Conservation (phyloP, 1,284 basidiomycete genomes). For the Coniferiporia weirii region DNA sequence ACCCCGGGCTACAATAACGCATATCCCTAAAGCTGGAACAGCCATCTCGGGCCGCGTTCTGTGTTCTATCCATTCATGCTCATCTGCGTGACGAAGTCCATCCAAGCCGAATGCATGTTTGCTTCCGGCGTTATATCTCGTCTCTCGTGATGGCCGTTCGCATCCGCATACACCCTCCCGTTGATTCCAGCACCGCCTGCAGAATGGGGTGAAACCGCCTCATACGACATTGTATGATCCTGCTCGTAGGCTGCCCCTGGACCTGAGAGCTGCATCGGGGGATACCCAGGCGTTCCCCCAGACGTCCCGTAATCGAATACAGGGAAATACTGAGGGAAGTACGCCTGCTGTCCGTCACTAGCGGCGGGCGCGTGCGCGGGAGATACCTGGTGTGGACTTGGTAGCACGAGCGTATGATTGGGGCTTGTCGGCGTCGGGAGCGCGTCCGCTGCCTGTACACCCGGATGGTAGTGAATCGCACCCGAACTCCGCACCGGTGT, state of each 20-base stretch:
- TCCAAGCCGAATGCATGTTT: constrained; percentile 33
- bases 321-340: constrained; percentile 66
- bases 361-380: constrained; percentile 17
- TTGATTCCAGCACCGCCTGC: not conserved
- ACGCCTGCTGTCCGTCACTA: constrained; percentile 11
- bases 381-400: constrained; percentile 21
- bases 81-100: constrained; percentile 36
- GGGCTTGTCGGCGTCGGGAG: constrained; percentile 21
- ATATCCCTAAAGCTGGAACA: not conserved
- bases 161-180: constrained; percentile 1
- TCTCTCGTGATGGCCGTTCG: not conserved
- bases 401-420: constrained; percentile 18
- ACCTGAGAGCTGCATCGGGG: constrained; percentile 7
- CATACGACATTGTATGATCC: constrained; percentile 9
- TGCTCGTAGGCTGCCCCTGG: constrained; percentile 2
- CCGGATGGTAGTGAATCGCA: constrained; percentile 13
- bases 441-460: constrained; percentile 25
- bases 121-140: constrained; percentile 21
- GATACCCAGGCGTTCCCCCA: constrained; percentile 21
- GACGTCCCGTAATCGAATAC: constrained; percentile 64
- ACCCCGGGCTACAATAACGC: not conserved
- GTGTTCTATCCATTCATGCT: constrained; percentile 21
- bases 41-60: not conserved
- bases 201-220: not conserved
- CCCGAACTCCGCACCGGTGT: not conserved